These are phyloP conservation scores for Sequoiadendron giganteum DNA, from an alignment of 75 land plant species.

Conservation along the genomic window DNA sequence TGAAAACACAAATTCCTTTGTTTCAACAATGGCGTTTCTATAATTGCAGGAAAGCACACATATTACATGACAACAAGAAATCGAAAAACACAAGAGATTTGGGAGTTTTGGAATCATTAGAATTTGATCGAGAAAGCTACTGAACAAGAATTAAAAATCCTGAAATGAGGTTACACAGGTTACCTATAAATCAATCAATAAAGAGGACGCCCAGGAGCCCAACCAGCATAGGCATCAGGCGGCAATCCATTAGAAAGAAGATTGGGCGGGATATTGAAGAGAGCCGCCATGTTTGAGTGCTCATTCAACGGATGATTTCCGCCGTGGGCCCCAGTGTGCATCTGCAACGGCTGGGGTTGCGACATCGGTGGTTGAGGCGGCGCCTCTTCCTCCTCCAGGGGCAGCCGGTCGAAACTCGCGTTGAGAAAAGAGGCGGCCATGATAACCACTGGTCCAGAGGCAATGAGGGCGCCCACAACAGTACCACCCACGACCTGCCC, in stretches of 20 bases:
- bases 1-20: too few species aligned
- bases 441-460: conserved; percentile 76
- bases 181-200: conserved; percentile 6
- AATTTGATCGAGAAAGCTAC: too few species aligned
- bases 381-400: conserved; percentile 67
- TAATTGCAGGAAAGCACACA: too few species aligned
- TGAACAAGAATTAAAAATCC: too few species aligned
- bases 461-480: conserved; percentile 72
- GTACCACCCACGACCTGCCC: conserved; percentile 87
- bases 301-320: neutral
- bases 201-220: conserved; percentile 17
- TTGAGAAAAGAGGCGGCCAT: conserved; percentile 77
- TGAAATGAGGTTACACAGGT: neutral
- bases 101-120: too few species aligned
- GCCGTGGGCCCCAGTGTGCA: neutral
- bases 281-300: conserved; percentile 20
- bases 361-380: conserved; percentile 1
- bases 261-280: conserved; percentile 52
- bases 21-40: too few species aligned
- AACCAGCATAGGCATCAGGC: conserved; percentile 24
- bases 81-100: too few species aligned
- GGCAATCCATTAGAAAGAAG: conserved; percentile 29
- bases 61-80: too few species aligned
- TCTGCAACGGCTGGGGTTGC: neutral
- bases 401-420: conserved; percentile 75